Conservation (phyloP, 2,329 filamentous ascomycete genomes). For the Penicillium sp. region DNA sequence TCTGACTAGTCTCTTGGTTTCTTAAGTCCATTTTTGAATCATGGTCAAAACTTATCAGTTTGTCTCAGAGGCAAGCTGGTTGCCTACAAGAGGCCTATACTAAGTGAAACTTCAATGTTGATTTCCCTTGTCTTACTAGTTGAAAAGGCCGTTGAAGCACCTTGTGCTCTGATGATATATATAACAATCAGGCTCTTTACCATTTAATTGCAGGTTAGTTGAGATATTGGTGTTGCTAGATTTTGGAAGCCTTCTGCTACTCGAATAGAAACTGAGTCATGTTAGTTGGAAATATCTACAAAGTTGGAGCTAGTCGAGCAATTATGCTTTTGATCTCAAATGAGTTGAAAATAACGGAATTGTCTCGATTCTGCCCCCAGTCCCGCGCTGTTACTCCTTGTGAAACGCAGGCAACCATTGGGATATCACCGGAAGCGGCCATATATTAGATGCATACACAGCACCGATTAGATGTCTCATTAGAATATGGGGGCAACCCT, state of each 20-base stretch:
- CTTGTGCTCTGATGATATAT: too few relatives aligned
- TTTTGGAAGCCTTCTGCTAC: too few relatives aligned
- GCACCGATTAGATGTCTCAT: background rate
- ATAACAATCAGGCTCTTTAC: background rate
- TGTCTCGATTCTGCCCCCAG: background rate
- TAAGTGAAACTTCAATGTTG: background rate
- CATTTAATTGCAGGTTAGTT: background rate
- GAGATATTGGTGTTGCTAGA: background rate
- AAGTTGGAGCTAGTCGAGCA: background rate
- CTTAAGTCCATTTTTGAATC: background rate
- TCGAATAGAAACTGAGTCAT: background rate
- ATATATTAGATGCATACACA: background rate
- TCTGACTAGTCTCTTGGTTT: background rate
- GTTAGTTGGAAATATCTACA: background rate
- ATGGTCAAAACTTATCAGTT: background rate
- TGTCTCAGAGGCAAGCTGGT: background rate
- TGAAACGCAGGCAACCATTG: constrained; percentile 16
- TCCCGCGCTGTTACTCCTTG: constrained; percentile 1
- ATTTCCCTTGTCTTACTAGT: background rate
- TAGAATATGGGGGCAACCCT: background rate
- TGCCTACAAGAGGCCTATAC: background rate
- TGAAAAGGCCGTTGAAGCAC: too few relatives aligned
- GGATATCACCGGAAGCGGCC: constrained; percentile 9
- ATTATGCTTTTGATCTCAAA: background rate
- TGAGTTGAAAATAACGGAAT: background rate